Base-by-base conservation (phyloP, 352 stramenopile genomes). In the Albugo laibachii region DNA sequence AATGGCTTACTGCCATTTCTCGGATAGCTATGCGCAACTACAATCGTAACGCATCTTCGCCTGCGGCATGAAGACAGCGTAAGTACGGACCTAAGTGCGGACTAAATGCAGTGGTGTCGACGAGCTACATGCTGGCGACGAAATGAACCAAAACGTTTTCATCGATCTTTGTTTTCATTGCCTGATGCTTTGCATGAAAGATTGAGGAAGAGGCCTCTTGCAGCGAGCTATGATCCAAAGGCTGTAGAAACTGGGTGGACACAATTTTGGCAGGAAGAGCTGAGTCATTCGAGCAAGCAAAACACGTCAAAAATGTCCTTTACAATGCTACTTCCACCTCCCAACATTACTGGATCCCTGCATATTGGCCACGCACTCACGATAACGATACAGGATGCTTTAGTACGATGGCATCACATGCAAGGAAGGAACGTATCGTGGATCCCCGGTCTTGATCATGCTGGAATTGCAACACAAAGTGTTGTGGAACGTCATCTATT, bases 401-500 rank as follows among this genome's bases (percentile, higher is more conserved):
- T 99, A 18, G 91, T 85, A 20, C 77, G 66, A 50, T 98, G 93
- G 92, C 93, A 99, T 67, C 80, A 94, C 42, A 99, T 99, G 96
- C 80, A 82, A 42, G 95, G 95, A 52, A 91, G 96, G 59, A 72
- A 93, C 18, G 96, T 97, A 20, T 69, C 96, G 14, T 99, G 97
- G 86, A 75, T 99, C 41, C 92, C 92, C 6, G 91, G 91, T 46
- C 83, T 95, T 6, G 96, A 99, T 63, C 96, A 99, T 59, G 96
- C 96, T 2, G 96, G 96, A 19, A 99, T 99, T 59, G 96, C 95
- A 8, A 99, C 96, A 16, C 96, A 98, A 74, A 95, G 83, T 41
- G 95, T 99, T 0, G 96, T 99, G 5, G 96, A 99, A 72, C 96
- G 97, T 58, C 96, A 97, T 65, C 70, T 99, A 34, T 80, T 86